phyloP scores from a whole-genome alignment of 2,329 filamentous ascomycete species.

The Dothistroma pini region DNA sequence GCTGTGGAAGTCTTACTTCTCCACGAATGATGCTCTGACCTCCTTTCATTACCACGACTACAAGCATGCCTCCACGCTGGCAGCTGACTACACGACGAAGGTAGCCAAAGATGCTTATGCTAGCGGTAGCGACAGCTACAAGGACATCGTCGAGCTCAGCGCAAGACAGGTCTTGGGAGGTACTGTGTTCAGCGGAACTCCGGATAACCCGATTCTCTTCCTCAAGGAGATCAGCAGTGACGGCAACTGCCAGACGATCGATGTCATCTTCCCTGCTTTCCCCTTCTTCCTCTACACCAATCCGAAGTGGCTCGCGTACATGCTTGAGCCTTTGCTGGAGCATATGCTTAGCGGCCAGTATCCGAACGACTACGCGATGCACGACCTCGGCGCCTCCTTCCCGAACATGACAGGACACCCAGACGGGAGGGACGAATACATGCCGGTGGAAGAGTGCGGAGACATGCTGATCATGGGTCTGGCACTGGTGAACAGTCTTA shows the following conservation, averaged over 20 bases:
- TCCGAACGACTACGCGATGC: conserved; percentile 76
- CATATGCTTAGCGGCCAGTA: conserved; percentile 80
- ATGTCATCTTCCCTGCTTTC: conserved; percentile 78
- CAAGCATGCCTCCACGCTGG: conserved; percentile 58
- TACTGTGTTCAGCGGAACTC: conserved; percentile 60
- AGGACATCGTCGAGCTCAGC: conserved; percentile 54
- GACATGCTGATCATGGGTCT: conserved; percentile 67
- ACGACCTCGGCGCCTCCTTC: conserved; percentile 69
- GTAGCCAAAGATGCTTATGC: conserved; percentile 67
- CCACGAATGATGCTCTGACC: conserved; percentile 59
- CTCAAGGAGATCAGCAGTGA: conserved; percentile 77
- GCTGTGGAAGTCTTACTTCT: conserved; percentile 74
- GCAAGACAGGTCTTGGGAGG: conserved; percentile 76
- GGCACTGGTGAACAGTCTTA: conserved; percentile 70
- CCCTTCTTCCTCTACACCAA: conserved; percentile 86
- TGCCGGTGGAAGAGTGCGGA: conserved; percentile 74
- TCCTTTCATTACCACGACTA: conserved; percentile 81
- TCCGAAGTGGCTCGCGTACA: conserved; percentile 72
- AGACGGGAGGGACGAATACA: conserved; percentile 67
- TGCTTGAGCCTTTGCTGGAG: conserved; percentile 75
- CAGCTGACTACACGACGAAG: conserved; percentile 69
- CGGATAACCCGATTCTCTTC: conserved; percentile 71
- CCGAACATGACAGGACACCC: conserved; percentile 74
- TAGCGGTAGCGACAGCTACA: conserved; percentile 63
- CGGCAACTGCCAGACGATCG: conserved; percentile 76